These are phyloP conservation scores for Candida rishiriensis DNA, from an alignment of 805 yeast species.

Conservation along the genomic window DNA sequence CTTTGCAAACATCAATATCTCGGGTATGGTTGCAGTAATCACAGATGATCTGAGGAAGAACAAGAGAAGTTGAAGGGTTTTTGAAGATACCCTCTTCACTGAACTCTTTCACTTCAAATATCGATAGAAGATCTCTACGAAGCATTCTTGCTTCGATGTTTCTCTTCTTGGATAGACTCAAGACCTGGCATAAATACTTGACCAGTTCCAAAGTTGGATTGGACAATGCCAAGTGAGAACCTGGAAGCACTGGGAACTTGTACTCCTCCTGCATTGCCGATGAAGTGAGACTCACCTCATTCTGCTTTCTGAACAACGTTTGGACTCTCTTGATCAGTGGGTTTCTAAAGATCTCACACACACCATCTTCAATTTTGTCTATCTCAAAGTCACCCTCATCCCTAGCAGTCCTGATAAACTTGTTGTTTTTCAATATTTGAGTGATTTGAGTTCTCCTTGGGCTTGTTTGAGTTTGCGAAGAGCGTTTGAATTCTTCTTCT, in stretches of 20 bases:
- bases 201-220: conserved; percentile 80
- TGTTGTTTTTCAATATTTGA: conserved; percentile 44
- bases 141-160: conserved; percentile 69
- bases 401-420: conserved; percentile 15
- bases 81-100: conserved; percentile 65
- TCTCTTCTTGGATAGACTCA: conserved; percentile 59
- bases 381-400: conserved; percentile 10
- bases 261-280: conserved; percentile 55
- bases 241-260: conserved; percentile 72
- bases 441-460: conserved; percentile 70
- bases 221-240: conserved; percentile 52
- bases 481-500: conserved; percentile 26
- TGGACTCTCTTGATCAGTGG: conserved; percentile 65
- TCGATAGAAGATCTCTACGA: conserved; percentile 65
- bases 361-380: conserved; percentile 34
- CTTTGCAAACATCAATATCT: conserved; percentile 81
- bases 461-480: conserved; percentile 33
- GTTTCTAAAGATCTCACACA: conserved; percentile 52
- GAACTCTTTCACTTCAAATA: conserved; percentile 83
- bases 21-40: conserved; percentile 68
- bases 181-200: conserved; percentile 68
- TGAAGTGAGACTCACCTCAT: conserved; percentile 65
- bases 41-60: conserved; percentile 68
- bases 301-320: conserved; percentile 63
- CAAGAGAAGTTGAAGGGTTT: conserved; percentile 70